Evolutionary conservation across 2,329 filamentous ascomycete species (phyloP).

Genomic region (Hortaea sp.): DNA sequence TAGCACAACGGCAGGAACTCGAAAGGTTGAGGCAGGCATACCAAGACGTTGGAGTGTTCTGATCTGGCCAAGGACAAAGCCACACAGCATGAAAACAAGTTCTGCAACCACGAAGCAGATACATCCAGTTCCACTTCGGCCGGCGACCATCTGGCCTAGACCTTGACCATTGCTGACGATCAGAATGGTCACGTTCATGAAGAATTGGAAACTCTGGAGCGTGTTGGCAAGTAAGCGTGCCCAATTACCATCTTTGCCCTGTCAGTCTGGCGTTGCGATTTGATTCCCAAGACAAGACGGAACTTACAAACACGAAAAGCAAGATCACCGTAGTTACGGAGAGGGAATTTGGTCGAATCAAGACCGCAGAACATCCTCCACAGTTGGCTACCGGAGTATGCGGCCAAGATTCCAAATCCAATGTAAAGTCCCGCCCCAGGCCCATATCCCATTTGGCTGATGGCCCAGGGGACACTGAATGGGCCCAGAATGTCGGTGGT

Average conservation of each 20-base stretch:
- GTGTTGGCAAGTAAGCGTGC: constrained; percentile 30
- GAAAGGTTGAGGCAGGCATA: too few species aligned
- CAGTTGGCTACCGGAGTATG: constrained; percentile 27
- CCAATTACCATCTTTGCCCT: constrained; percentile 16
- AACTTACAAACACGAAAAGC: constrained; percentile 27
- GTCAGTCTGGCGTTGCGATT: too few species aligned
- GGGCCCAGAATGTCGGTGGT: constrained; percentile 35
- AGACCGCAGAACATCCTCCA: constrained; percentile 33
- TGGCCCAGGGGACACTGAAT: constrained; percentile 26
- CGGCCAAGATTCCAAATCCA: constrained; percentile 27
- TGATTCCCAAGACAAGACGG: constrained; percentile 1
- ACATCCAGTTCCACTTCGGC: constrained; percentile 8
- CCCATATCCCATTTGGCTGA: constrained; percentile 23
- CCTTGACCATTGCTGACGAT: constrained; percentile 46
- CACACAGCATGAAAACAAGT: constrained; percentile 40
- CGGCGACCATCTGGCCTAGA: constrained; percentile 41
- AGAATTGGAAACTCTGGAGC: constrained; percentile 31
- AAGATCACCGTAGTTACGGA: constrained; percentile 29
- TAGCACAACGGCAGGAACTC: too few species aligned
- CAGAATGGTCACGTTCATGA: constrained; percentile 44
- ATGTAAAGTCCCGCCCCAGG: constrained; percentile 29
- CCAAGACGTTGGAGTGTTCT: constrained; percentile 45
- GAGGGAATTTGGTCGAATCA: constrained; percentile 31
- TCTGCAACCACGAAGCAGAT: constrained; percentile 46
- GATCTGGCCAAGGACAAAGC: constrained; percentile 46